These are phyloP conservation scores for Lophiostoma macrostomum DNA, from an alignment of 495 filamentous ascomycete species.

Conservation along the genomic window DNA sequence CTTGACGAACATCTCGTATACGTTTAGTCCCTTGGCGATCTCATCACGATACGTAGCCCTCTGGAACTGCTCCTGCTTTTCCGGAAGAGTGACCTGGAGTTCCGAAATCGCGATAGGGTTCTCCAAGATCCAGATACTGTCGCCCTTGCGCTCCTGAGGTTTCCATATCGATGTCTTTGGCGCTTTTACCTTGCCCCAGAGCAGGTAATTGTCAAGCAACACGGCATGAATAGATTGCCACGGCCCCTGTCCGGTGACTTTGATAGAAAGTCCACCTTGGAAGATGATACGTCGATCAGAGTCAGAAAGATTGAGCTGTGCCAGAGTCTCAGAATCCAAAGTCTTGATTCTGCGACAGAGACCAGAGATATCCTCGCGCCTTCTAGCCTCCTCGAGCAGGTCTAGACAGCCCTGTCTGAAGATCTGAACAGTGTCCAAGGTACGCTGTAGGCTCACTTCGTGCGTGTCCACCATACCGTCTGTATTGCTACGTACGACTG, in stretches of 20 bases:
- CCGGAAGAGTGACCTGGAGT: slow-evolving; percentile 1
- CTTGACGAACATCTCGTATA: slow-evolving; percentile 17
- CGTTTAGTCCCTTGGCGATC: slow-evolving; percentile 6
- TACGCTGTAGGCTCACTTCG: neutral
- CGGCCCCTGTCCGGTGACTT: slow-evolving; percentile 5
- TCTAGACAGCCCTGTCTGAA: neutral
- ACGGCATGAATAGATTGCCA: slow-evolving; percentile 14
- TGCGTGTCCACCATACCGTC: neutral
- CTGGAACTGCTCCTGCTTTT: slow-evolving; percentile 5
- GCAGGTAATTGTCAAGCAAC: slow-evolving; percentile 18
- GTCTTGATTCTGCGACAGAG: slow-evolving; percentile 18
- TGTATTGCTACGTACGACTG: neutral
- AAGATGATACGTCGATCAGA: neutral
- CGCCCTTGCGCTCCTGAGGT: neutral
- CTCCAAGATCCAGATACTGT: slow-evolving; percentile 19
- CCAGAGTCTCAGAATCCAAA: neutral
- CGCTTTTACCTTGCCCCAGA: slow-evolving; percentile 19
- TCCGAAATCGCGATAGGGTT: slow-evolving; percentile 4
- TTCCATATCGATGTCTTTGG: neutral
- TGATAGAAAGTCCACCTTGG: slow-evolving; percentile 16
- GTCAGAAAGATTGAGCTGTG: slow-evolving; percentile 4
- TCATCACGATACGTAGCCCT: slow-evolving; percentile 16
- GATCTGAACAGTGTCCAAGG: neutral
- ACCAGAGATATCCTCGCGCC: slow-evolving; percentile 13
- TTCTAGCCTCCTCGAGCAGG: neutral